Percentiles rank a stretch among this genome's conserved stretches.
These are phyloP conservation scores for Solanum hybrid DNA, from an alignment of 305 asterid species.

Conservation along the genomic window DNA sequence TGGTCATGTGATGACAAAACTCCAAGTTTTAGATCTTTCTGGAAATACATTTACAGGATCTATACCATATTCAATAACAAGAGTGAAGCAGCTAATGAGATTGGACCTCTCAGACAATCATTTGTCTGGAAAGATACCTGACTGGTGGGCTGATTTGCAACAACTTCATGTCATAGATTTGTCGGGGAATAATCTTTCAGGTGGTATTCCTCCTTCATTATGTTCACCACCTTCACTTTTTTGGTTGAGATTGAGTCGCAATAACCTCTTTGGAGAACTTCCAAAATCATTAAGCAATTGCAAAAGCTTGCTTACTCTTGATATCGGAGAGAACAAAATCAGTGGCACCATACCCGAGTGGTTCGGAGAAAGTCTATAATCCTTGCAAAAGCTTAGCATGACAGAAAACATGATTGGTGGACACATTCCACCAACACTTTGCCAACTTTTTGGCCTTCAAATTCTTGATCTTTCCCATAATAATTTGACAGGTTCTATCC, in stretches of 20 bases:
- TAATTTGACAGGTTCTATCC: neutral
- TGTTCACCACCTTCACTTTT: neutral
- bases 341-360: neutral
- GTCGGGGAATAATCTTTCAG: neutral
- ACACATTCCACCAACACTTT: neutral
- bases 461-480: neutral
- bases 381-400: neutral
- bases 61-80: neutral
- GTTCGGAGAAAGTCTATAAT: neutral
- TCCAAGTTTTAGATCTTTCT: neutral
- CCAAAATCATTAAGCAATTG: neutral
- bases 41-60: neutral
- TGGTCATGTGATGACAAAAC: neutral
- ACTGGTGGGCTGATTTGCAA: neutral
- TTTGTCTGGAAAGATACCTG: neutral
- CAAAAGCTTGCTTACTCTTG: neutral
- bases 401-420: neutral
- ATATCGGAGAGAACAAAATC: neutral
- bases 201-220: neutral
- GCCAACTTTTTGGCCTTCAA: neutral
- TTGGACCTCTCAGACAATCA: neutral
- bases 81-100: neutral
- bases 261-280: neutral
- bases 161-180: neutral
- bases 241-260: neutral